phyloP scores from a whole-genome alignment of 345 rosid genomes.

The Lepidium sativum region DNA sequence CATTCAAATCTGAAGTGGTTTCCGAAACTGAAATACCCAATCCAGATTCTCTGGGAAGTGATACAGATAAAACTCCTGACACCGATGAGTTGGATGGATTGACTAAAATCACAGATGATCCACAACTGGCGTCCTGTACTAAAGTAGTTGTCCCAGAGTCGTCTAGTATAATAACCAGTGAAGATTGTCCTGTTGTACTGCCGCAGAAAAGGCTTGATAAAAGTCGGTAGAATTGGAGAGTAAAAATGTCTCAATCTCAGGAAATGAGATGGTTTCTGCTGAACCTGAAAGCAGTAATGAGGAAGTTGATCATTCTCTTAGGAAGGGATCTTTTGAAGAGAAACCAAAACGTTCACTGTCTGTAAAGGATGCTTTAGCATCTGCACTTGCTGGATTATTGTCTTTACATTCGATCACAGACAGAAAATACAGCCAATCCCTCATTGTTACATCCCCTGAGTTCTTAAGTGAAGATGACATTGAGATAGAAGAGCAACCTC shows the following conservation, averaged over 20 bases:
- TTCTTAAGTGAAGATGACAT: conserved; percentile 51
- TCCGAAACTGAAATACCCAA: background rate
- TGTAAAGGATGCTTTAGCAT: conserved; percentile 75
- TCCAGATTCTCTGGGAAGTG: background rate
- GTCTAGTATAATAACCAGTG: conserved; percentile 27
- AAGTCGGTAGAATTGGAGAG: conserved; percentile 14
- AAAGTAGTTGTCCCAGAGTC: conserved; percentile 48
- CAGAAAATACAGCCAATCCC: conserved; percentile 38
- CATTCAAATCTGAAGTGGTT: conserved; percentile 25
- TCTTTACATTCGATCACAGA: conserved; percentile 36
- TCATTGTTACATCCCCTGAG: conserved; percentile 47
- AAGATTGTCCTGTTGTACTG: conserved; percentile 17
- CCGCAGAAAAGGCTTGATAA: conserved; percentile 21
- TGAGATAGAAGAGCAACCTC: conserved; percentile 21
- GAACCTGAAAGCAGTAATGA: conserved; percentile 40
- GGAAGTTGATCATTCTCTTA: conserved; percentile 29
- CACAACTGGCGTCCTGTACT: conserved; percentile 20
- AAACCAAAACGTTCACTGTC: conserved; percentile 35
- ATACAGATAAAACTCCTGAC: conserved; percentile 1
- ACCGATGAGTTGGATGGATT: background rate
- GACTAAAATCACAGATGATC: background rate
- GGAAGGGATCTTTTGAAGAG: conserved; percentile 24
- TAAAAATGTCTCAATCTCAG: conserved; percentile 27
- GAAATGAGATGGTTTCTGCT: conserved; percentile 37
- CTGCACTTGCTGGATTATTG: conserved; percentile 67